Evolutionary conservation across 306 rosid genomes (phyloP).

Genomic region (Prunus mongolica): DNA sequence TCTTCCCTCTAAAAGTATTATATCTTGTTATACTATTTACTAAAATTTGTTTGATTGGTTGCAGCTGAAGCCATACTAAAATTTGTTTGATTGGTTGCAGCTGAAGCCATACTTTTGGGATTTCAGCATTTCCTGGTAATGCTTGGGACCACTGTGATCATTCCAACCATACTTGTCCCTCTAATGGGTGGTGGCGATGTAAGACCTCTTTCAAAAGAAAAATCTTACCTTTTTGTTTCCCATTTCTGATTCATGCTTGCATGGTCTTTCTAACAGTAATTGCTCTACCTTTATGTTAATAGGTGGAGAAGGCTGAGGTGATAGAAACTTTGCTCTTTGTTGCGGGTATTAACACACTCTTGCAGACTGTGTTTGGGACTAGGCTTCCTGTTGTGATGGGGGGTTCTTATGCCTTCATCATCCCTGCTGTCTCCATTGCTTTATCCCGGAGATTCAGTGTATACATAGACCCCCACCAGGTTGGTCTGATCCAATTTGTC

Average conservation of each 20-base stretch:
- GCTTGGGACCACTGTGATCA: constrained; percentile 66
- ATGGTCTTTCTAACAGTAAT: not conserved
- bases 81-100: constrained; percentile 28
- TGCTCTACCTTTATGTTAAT: not conserved
- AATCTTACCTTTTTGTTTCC: not conserved
- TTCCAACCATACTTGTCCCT: constrained; percentile 62
- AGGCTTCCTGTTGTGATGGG: constrained; percentile 83
- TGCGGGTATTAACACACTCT: constrained; percentile 68
- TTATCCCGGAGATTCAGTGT: constrained; percentile 47
- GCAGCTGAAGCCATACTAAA: constrained; percentile 67
- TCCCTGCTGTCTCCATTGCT: constrained; percentile 57
- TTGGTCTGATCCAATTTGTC: constrained; percentile 18
- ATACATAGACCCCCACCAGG: constrained; percentile 60
- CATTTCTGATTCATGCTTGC: not conserved
- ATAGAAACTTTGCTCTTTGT: constrained; percentile 73
- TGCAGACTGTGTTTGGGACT: constrained; percentile 71
- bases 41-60: not conserved
- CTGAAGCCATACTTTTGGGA: constrained; percentile 66
- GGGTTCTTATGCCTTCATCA: constrained; percentile 61
- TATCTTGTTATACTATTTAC: not conserved
- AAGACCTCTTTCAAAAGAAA: constrained; percentile 2
- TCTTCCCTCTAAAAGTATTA: not conserved
- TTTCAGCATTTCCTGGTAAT: constrained; percentile 77
- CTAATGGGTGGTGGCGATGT: constrained; percentile 94
- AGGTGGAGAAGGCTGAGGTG: constrained; percentile 87